Evolutionary conservation across 176 grass and related monocot genomes (phyloP).

Genomic region (Phoenix roebelenii): DNA sequence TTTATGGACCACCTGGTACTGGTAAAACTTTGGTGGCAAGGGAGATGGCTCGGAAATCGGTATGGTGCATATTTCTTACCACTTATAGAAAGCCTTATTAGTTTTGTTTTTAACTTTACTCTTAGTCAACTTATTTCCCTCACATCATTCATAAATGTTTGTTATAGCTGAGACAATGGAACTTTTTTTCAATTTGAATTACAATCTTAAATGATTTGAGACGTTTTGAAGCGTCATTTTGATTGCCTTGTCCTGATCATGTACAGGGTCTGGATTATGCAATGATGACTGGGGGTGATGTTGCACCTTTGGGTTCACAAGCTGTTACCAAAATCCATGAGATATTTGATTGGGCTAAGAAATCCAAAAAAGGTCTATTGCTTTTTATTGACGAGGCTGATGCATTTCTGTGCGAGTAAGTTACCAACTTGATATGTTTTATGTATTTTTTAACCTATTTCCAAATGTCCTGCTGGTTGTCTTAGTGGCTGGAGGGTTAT

Average conservation of each 20-base stretch:
- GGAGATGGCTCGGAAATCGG: constrained; percentile 95
- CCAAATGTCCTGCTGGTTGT: not conserved
- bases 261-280: constrained; percentile 81
- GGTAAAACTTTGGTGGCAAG: constrained; percentile 91
- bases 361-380: constrained; percentile 69
- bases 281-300: constrained; percentile 98
- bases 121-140: too few species aligned
- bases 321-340: constrained; percentile 97
- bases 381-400: constrained; percentile 97
- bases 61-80: constrained; percentile 23
- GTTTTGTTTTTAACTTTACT: too few species aligned
- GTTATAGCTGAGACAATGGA: too few species aligned
- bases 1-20: constrained; percentile 97
- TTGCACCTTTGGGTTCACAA: constrained; percentile 69
- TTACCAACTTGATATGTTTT: constrained; percentile 13
- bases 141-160: too few species aligned
- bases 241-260: not conserved
- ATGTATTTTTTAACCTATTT: not conserved
- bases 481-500: not conserved
- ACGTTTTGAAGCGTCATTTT: not conserved
- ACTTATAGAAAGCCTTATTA: too few species aligned
- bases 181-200: too few species aligned
- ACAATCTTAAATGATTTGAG: too few species aligned
- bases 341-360: constrained; percentile 97
- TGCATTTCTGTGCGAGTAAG: constrained; percentile 97